Base-by-base conservation (phyloP, 2,329 filamentous ascomycete genomes). In the Curvularia verruculosa region DNA sequence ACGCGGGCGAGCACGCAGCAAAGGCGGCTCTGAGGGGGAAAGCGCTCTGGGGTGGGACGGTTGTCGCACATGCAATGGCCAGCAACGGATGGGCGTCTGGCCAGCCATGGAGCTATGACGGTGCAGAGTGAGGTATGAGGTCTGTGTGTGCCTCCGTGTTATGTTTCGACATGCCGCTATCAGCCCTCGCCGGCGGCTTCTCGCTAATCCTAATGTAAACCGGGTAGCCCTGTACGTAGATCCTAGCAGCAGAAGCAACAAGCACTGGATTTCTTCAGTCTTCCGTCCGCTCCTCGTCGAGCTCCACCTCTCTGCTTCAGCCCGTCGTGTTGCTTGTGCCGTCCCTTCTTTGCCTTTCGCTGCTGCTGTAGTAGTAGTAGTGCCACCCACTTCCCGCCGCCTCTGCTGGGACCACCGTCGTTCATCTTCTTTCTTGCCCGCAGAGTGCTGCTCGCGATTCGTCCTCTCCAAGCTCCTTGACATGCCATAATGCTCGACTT, bases 401-500 rank as follows among this genome's bases (percentile, higher is more conserved):
- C 50, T 59, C 62, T 67, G 59, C 62, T 66, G 63, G 59, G 65
- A 7, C 19, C 39, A 53, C 65, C 62, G 61, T 60, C 63, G 34
- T 59, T 61, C 51, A 59, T 66, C n/a, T n/a, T n/a, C n/a, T n/a
- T 56, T 60, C 59, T 52, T 29, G 61, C 57, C 56, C 47, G 58
- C 59, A 58, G 49, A 65, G 60, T 64, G 60, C 68, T 66, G 55
- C 63, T 54, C 56, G 58, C 61, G 54, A 62, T 50, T 66, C 65
- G 64, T 64, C 60, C 61, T 68, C 66, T 59, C 65, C 57, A 44
- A 48, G 62, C 64, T 58, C 65, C 64, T 65, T 63, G 68, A 68
- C 60, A 73, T 73, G 73, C 71, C 75, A 77, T 73, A 74, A 78
- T 78, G 76, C 75, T 65, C 72, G 68, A 69, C 69, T 70, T 66